A percentile compares a stretch with the other conserved stretches of the same genome.
Conservation (phyloP, 2,329 filamentous ascomycete genomes). For the Raffaelea deltoideospora region DNA sequence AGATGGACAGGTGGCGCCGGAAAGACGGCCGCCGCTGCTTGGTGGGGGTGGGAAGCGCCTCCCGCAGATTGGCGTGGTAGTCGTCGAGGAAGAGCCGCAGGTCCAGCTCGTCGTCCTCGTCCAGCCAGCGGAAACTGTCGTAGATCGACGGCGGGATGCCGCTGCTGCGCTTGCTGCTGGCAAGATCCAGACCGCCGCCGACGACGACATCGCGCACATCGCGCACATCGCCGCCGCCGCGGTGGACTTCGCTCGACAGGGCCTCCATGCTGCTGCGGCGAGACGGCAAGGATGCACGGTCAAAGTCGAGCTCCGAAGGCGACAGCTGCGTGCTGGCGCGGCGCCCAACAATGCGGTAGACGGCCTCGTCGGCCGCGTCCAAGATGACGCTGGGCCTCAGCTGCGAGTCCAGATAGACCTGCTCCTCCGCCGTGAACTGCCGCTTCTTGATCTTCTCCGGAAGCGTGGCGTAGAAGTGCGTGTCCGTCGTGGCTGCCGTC, state of each 20-base stretch:
- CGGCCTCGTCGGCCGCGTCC: slow-evolving; percentile 35
- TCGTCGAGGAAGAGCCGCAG: slow-evolving; percentile 52
- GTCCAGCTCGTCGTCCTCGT: slow-evolving; percentile 58
- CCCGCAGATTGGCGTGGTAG: slow-evolving; percentile 49
- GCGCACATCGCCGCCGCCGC: background rate
- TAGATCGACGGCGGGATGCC: slow-evolving; percentile 38
- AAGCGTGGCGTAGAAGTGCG: slow-evolving; percentile 52
- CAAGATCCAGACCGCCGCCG: background rate
- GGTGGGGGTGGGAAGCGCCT: slow-evolving; percentile 24
- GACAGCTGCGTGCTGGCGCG: slow-evolving; percentile 19
- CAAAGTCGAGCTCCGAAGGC: too few species aligned
- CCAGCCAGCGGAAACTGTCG: slow-evolving; percentile 59
- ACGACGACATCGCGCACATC: background rate
- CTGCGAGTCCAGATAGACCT: slow-evolving; percentile 40
- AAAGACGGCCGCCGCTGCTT: slow-evolving; percentile 44
- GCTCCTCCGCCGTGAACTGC: slow-evolving; percentile 59
- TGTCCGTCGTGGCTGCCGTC: slow-evolving; percentile 32
- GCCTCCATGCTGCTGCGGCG: slow-evolving; percentile 17
- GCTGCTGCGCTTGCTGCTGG: slow-evolving; percentile 7
- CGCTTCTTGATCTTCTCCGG: slow-evolving; percentile 59
- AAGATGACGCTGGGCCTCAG: slow-evolving; percentile 22
- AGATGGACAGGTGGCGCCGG: slow-evolving; percentile 57
- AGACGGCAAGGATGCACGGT: too few species aligned
- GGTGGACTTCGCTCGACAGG: background rate
- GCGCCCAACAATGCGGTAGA: slow-evolving; percentile 32